These are phyloP conservation scores for Diaporthe ampelina DNA, from an alignment of 2,329 filamentous ascomycete genomes.

Conservation along the genomic window DNA sequence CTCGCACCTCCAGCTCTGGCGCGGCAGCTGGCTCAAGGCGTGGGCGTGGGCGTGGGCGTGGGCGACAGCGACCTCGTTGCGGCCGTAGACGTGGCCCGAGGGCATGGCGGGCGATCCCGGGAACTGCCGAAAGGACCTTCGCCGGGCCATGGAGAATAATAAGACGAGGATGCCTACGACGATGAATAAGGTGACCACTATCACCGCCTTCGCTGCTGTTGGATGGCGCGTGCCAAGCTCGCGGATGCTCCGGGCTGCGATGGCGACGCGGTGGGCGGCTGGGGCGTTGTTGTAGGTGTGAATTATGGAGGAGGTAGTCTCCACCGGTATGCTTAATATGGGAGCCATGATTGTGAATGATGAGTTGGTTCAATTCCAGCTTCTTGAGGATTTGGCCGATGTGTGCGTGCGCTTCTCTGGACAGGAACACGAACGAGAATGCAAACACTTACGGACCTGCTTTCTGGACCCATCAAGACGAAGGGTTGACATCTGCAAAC, in stretches of 20 bases:
- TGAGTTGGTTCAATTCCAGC: not conserved
- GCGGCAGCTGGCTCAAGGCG: not conserved
- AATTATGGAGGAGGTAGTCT: not conserved
- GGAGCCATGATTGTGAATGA: not conserved
- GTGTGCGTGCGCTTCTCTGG: no score
- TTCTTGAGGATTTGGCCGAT: not conserved
- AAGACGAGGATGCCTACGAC: not conserved
- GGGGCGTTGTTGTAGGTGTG: not conserved
- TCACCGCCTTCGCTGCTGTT: no score
- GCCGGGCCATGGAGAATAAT: not conserved
- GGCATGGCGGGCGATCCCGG: not conserved
- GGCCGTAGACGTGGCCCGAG: not conserved
- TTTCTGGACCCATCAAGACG: not conserved
- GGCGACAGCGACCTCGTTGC: no score
- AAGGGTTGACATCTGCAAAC: not conserved
- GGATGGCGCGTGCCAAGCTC: no score
- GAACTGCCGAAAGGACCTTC: not conserved
- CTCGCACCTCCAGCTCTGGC: not conserved
- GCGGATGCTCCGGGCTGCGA: not conserved
- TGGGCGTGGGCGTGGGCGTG: not conserved
- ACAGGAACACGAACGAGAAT: no score
- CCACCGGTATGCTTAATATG: no score
- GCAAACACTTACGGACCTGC: no score
- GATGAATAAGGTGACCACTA: no score
- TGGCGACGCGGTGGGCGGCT: not conserved